phyloP scores from a whole-genome alignment of 2,329 filamentous ascomycete genomes.

The Trichoderma pleuroti region DNA sequence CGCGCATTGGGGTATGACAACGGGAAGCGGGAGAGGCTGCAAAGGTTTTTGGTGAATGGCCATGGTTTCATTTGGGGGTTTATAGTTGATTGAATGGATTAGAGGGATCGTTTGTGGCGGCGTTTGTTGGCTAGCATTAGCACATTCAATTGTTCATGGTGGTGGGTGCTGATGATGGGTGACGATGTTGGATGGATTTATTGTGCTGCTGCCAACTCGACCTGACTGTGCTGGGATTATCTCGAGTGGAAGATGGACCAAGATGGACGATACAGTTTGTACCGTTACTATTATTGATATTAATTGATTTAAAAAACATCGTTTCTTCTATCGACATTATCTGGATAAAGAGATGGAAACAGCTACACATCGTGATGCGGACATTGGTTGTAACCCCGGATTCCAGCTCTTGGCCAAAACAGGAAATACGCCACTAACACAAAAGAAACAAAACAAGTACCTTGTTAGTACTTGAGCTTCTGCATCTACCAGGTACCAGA shows the following conservation, averaged over 20 bases:
- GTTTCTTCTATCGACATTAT: neutral
- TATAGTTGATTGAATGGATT: neutral
- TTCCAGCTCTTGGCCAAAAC: neutral
- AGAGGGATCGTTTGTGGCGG: neutral
- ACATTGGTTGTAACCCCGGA: neutral
- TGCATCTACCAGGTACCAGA: neutral
- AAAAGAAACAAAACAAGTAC: neutral
- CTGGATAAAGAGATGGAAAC: neutral
- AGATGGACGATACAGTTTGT: neutral
- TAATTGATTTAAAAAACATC: neutral
- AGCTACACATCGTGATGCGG: neutral
- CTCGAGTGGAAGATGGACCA: neutral
- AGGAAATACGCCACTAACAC: neutral
- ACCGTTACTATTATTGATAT: neutral
- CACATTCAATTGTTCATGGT: neutral
- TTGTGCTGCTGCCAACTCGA: neutral
- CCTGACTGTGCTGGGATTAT: neutral
- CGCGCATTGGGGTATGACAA: neutral
- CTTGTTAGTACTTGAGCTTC: neutral
- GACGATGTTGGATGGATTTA: neutral
- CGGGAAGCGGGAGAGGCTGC: conserved; percentile 2
- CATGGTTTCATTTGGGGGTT: neutral
- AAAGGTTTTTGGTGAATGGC: neutral
- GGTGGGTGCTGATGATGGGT: neutral
- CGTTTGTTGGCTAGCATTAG: neutral